phyloP scores from a whole-genome alignment of 495 filamentous ascomycete genomes.

The Trichoderma reesei region DNA sequence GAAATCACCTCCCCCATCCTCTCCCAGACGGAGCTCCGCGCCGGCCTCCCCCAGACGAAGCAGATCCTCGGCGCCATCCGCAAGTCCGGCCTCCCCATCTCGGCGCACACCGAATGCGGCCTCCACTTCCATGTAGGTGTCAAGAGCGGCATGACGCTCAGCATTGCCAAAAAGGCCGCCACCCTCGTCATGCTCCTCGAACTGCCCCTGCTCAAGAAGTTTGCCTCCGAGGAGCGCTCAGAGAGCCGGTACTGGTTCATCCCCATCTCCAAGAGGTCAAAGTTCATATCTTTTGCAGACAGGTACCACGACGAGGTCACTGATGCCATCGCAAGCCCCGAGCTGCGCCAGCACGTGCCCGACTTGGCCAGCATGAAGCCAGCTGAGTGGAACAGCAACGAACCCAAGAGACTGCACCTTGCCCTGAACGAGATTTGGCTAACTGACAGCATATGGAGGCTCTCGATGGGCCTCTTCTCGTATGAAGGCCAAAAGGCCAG shows the following conservation, averaged over 20 bases:
- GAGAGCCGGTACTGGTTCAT: background rate
- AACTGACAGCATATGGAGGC: background rate
- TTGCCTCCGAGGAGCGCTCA: background rate
- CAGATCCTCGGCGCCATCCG: background rate
- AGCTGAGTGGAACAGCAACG: background rate
- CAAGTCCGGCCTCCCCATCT: background rate
- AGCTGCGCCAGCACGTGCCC: background rate
- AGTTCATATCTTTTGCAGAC: background rate
- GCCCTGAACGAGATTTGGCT: background rate
- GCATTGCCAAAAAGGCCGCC: background rate
- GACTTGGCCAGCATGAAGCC: background rate
- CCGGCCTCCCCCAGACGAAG: background rate
- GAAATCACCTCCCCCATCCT: background rate
- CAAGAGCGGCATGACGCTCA: background rate
- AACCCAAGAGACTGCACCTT: background rate
- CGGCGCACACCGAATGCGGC: background rate
- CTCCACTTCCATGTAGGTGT: background rate
- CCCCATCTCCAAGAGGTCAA: background rate
- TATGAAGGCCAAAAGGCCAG: background rate
- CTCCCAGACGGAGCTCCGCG: background rate
- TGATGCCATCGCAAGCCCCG: background rate
- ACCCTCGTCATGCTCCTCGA: background rate
- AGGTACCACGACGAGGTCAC: background rate
- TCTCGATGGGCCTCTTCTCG: background rate
- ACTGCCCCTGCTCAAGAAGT: background rate